Evolutionary conservation across 208 protist genomes (phyloP).

Genomic region (Leishmania guyanensis): DNA sequence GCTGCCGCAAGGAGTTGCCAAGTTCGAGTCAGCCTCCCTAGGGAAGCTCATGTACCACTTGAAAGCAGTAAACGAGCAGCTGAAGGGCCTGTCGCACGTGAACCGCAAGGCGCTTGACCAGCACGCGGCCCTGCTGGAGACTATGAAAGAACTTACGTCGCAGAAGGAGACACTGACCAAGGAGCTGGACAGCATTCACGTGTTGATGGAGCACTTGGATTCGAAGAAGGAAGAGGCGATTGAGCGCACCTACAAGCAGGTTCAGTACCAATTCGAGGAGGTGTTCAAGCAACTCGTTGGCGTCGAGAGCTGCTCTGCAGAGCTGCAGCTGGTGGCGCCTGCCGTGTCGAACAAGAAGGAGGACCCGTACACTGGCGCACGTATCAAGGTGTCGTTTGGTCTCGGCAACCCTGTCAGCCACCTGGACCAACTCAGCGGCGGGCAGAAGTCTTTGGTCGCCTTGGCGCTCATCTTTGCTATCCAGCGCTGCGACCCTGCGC

Average conservation of each 20-base stretch:
- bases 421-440: conserved; percentile 96
- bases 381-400: conserved; percentile 93
- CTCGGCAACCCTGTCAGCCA: conserved; percentile 70
- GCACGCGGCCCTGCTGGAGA: conserved; percentile 91
- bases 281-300: conserved; percentile 97
- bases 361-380: conserved; percentile 91
- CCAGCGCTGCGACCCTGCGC: conserved; percentile 98
- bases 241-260: conserved; percentile 97
- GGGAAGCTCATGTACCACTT: conserved; percentile 86
- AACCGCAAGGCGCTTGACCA: conserved; percentile 99
- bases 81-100: conserved; percentile 95
- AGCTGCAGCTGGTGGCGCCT: conserved; percentile 73
- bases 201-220: conserved; percentile 96
- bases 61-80: conserved; percentile 70
- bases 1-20: conserved; percentile 57
- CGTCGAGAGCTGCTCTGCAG: conserved; percentile 79
- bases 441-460: conserved; percentile 98
- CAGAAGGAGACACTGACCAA: conserved; percentile 85
- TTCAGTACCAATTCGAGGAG: conserved; percentile 96
- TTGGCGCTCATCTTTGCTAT: conserved; percentile 99
- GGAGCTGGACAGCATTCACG: conserved; percentile 90
- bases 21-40: conserved; percentile 42
- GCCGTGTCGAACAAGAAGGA: conserved; percentile 30
- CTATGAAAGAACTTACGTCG: conserved; percentile 77
- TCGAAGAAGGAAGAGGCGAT: conserved; percentile 98